phyloP scores from a whole-genome alignment of 1,284 basidiomycete species.

The Ustilago loliicola region DNA sequence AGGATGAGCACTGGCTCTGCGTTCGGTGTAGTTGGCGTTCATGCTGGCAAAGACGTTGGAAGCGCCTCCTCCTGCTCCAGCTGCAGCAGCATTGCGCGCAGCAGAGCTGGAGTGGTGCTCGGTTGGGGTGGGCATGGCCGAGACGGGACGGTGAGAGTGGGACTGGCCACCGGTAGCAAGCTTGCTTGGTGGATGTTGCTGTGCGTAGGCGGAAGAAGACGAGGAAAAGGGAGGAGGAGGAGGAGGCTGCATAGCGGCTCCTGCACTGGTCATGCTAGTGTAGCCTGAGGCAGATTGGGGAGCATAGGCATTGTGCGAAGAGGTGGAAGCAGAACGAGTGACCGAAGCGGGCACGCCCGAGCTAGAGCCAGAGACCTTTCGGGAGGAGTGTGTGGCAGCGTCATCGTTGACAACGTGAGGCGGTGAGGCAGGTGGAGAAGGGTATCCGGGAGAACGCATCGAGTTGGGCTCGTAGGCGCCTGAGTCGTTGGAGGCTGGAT shows the following conservation, averaged over 20 bases:
- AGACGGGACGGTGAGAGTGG: constrained; percentile 61
- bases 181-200: constrained; percentile 60
- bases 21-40: constrained; percentile 54
- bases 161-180: constrained; percentile 61
- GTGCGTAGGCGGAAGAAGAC: constrained; percentile 11
- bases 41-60: constrained; percentile 52
- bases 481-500: constrained; percentile 9
- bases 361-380: constrained; percentile 16
- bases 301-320: constrained; percentile 22
- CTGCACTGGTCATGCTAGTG: constrained; percentile 47
- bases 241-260: constrained; percentile 38
- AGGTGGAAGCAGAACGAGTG: constrained; percentile 29
- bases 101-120: constrained; percentile 35
- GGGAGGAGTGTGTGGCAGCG: not conserved
- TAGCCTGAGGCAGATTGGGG: constrained; percentile 25
- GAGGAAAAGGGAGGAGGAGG: constrained; percentile 13
- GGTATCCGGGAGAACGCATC: constrained; percentile 40
- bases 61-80: constrained; percentile 18
- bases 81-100: constrained; percentile 13
- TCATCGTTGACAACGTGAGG: constrained; percentile 29
- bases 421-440: constrained; percentile 47
- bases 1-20: constrained; percentile 65
- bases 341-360: constrained; percentile 28
- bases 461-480: constrained; percentile 23
- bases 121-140: constrained; percentile 63